Base-by-base conservation (phyloP, 345 rosid genomes). In the Bruguiera sexangula region DNA sequence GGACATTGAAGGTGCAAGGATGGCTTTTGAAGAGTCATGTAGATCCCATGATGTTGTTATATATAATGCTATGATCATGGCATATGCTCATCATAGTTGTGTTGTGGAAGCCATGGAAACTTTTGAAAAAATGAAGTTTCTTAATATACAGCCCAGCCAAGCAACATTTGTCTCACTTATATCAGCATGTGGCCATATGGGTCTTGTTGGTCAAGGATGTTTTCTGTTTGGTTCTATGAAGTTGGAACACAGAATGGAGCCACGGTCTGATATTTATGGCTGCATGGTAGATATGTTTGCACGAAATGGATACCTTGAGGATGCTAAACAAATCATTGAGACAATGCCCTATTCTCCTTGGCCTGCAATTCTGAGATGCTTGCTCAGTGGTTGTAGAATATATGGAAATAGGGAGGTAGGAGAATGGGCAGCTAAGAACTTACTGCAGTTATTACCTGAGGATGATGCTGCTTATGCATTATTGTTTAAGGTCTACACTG, bases 231-330 rank as follows among this genome's bases (percentile, higher is more conserved):
- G 75, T 50, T 77, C 78, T 26, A 82, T 82, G 78, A 55, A 21
- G 37, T 69, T 63, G 13, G 73, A 71, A 46, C 67, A 77, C 73
- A 76, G 76, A 20, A 63, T 77, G 66, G 68, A 72, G 54, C 83
- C 86, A 48, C 72, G 76, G 66, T 80, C 82, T 21, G 80, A 75
- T 71, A 53, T 66, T 62, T 82, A 76, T 62, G 82, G 86, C 48
- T 77, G 83, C 72, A 31, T 82, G 30, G 82, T 80, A 30, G 83
- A 82, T 75, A 77, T 82, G 86, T 54, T 79, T 32, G 77, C 86
- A 5, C 75, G 83, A 53, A 77, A 73, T 50, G 83, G 83, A 31
- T 64, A 20, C 62, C 74, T 80, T 64, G 70, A 72, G 60, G 70
- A 68, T 72, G 86, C 86, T 32, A 77, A 77, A 58, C 53, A 21